Evolutionary conservation across 1,284 basidiomycete species (phyloP).

Genomic region (Rhodotorula sp.): DNA sequence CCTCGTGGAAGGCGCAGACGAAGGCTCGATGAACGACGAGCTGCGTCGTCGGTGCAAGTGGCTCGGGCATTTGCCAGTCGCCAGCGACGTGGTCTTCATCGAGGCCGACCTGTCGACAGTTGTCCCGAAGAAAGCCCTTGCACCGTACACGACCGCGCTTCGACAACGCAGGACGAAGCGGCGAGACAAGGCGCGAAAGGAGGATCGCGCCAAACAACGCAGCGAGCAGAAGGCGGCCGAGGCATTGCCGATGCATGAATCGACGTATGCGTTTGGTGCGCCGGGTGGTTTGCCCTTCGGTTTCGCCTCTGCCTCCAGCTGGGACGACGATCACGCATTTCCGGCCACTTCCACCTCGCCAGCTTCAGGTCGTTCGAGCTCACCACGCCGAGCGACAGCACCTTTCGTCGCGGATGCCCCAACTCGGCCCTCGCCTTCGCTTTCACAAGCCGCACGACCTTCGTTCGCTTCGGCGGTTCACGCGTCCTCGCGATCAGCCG

Average conservation of each 20-base stretch:
- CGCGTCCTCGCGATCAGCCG: conserved; percentile 6
- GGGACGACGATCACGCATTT: conserved; percentile 30
- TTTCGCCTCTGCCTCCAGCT: conserved; percentile 5
- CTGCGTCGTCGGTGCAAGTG: conserved; percentile 93
- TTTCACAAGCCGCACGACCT: not conserved
- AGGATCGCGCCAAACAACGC: conserved; percentile 71
- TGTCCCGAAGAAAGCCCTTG: conserved; percentile 64
- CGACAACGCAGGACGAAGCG: conserved; percentile 70
- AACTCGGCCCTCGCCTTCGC: not conserved
- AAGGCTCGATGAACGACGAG: conserved; percentile 69
- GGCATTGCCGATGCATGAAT: conserved; percentile 28
- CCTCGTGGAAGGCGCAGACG: conserved; percentile 69
- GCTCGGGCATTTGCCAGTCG: conserved; percentile 84
- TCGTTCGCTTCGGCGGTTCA: conserved; percentile 36
- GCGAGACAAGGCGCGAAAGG: conserved; percentile 72
- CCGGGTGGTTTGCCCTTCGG: conserved; percentile 6
- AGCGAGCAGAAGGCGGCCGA: conserved; percentile 62
- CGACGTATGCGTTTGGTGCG: conserved; percentile 15
- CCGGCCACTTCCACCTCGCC: conserved; percentile 17
- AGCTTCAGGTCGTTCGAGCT: not conserved
- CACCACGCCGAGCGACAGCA: not conserved
- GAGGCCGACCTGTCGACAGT: conserved; percentile 79
- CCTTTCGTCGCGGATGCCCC: not conserved
- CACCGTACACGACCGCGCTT: conserved; percentile 74
- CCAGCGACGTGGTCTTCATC: conserved; percentile 89